Evolutionary conservation across 306 rosid genomes (phyloP).

Genomic region (Oxytropis ochrocephala): DNA sequence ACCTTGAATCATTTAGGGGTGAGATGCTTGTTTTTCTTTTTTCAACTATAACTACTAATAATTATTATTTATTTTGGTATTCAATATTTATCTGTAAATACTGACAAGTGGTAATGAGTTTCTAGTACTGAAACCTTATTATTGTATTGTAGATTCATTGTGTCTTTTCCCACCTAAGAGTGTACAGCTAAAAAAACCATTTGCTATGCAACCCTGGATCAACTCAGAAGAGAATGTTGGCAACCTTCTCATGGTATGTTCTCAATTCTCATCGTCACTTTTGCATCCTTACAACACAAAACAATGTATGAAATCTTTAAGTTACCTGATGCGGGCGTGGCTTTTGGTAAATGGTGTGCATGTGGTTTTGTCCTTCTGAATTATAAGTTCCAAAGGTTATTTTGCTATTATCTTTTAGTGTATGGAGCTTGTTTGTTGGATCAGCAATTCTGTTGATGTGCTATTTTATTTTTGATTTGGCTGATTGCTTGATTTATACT

Average conservation of each 20-base stretch:
- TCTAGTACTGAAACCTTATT: slow-evolving; percentile 16
- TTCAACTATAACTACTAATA: neutral
- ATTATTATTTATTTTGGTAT: neutral
- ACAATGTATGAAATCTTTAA: neutral
- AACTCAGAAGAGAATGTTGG: slow-evolving; percentile 84
- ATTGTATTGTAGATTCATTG: slow-evolving; percentile 48
- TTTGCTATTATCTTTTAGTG: neutral
- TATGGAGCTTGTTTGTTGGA: slow-evolving; percentile 11
- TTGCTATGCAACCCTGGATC: slow-evolving; percentile 83
- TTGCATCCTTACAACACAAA: neutral
- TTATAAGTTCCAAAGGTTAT: neutral
- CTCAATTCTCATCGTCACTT: neutral
- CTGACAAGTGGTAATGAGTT: neutral
- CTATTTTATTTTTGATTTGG: slow-evolving; percentile 2
- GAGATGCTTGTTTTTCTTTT: slow-evolving; percentile 15
- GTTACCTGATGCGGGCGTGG: neutral
- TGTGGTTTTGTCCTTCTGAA: neutral
- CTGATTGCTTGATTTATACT: neutral
- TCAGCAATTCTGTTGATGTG: neutral
- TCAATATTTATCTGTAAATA: neutral
- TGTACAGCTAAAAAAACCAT: slow-evolving; percentile 66
- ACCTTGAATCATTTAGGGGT: slow-evolving; percentile 79
- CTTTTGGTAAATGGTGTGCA: neutral
- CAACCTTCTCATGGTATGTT: slow-evolving; percentile 87
- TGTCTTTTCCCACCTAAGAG: slow-evolving; percentile 69